Conservation (phyloP, 257 asterid species). For the Forsythia suspensa region DNA sequence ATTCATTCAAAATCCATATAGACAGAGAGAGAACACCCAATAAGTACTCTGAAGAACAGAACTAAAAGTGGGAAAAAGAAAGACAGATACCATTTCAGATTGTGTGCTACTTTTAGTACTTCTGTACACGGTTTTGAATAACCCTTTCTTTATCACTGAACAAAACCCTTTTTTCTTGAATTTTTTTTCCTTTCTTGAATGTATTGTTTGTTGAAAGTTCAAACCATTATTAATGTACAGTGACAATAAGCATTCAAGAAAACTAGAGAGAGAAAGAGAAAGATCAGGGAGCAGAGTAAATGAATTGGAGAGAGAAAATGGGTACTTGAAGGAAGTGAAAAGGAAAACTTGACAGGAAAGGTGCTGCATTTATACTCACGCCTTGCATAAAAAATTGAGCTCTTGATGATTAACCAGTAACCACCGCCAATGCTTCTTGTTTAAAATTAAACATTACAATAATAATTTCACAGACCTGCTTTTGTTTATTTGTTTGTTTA, state of each 20-base stretch:
- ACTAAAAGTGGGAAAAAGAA: constrained; percentile 39
- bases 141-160: constrained; percentile 21
- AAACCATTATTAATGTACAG: constrained; percentile 28
- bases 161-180: constrained; percentile 17
- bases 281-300: constrained; percentile 10
- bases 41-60: constrained; percentile 45
- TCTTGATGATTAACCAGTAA: constrained; percentile 62
- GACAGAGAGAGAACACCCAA: constrained; percentile 27
- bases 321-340: constrained; percentile 38
- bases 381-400: constrained; percentile 68
- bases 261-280: constrained; percentile 35
- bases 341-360: constrained; percentile 50
- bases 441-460: constrained; percentile 22
- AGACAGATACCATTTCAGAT: constrained; percentile 52
- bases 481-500: neutral
- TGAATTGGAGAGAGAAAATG: constrained; percentile 19
- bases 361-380: constrained; percentile 83
- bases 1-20: constrained; percentile 29
- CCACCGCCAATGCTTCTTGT: constrained; percentile 56
- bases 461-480: constrained; percentile 1
- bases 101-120: constrained; percentile 41
- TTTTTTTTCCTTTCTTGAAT: constrained; percentile 22
- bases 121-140: constrained; percentile 27
- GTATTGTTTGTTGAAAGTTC: constrained; percentile 31
- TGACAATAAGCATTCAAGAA: constrained; percentile 44